Percentiles rank a stretch among this genome's conserved stretches.
Evolutionary conservation across 2,329 filamentous ascomycete species (phyloP).

Genomic region (Endothia cerciana): DNA sequence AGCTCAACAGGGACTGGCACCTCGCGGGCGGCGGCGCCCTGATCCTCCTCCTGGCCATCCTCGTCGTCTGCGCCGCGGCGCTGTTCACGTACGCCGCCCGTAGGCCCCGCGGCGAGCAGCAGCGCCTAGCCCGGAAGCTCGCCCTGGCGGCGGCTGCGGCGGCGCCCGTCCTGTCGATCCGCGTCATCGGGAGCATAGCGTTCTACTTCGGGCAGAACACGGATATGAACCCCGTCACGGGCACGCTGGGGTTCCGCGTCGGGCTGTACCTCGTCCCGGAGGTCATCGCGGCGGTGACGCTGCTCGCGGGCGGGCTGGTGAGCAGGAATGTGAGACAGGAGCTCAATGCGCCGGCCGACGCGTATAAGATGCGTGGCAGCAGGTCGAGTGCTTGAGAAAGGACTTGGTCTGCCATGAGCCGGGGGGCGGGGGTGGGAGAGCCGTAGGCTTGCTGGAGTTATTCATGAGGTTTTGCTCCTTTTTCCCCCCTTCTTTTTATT

Average conservation of each 20-base stretch:
- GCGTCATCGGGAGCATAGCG: constrained; percentile 32
- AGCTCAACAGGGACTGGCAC: constrained; percentile 17
- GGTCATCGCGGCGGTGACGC: constrained; percentile 22
- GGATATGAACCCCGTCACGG: constrained; percentile 32
- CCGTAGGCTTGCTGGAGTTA: no score
- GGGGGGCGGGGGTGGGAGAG: no score
- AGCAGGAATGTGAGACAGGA: constrained; percentile 8
- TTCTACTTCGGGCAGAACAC: constrained; percentile 33
- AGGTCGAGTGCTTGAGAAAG: neutral
- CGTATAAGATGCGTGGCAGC: neutral
- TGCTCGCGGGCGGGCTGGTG: constrained; percentile 15
- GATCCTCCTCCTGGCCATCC: constrained; percentile 34
- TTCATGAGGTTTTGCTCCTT: neutral
- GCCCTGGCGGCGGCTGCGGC: constrained; percentile 32
- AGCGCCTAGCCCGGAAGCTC: constrained; percentile 24
- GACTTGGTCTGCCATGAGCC: neutral
- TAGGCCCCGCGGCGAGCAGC: neutral
- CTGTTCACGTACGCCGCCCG: constrained; percentile 17
- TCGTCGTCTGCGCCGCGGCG: constrained; percentile 28
- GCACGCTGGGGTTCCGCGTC: constrained; percentile 31
- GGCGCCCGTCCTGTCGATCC: constrained; percentile 33
- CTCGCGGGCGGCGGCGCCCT: constrained; percentile 34
- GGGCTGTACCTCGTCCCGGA: constrained; percentile 35
- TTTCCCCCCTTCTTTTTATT: neutral
- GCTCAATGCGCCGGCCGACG: neutral